Conservation (phyloP, 345 rosid genomes). For the Corchorus capsularis region DNA sequence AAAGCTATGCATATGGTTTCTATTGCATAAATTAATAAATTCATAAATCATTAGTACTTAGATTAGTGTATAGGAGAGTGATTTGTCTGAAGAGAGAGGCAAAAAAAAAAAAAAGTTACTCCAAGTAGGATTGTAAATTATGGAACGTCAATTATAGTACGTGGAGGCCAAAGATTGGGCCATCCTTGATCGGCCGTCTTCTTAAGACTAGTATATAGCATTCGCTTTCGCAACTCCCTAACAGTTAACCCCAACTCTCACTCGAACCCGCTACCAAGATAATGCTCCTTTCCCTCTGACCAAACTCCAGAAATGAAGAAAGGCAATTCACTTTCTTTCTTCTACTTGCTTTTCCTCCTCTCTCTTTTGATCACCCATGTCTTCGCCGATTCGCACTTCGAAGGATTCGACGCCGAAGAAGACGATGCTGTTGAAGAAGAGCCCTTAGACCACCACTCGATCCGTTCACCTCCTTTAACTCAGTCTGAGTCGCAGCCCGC, state of each 20-base stretch:
- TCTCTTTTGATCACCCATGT: conserved; percentile 35
- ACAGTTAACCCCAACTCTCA: not conserved
- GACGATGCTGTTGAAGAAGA: conserved; percentile 51
- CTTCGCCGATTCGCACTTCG: conserved; percentile 76
- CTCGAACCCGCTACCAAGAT: not conserved
- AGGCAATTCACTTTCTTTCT: not conserved
- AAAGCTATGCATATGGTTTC: not conserved
- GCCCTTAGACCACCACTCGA: conserved; percentile 39
- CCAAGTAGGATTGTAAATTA: not conserved
- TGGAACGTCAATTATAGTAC: not conserved
- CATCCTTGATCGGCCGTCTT: not conserved
- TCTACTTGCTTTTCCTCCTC: conserved; percentile 29
- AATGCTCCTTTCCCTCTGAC: not conserved
- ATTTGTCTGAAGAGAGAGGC: too few species aligned
- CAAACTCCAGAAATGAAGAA: not conserved
- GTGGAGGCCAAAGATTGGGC: not conserved
- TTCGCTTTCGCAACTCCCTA: too few species aligned
- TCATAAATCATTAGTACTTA: too few species aligned
- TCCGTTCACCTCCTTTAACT: conserved; percentile 61
- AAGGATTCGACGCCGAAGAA: conserved; percentile 95
- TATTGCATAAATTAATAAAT: too few species aligned
- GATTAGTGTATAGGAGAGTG: too few species aligned
- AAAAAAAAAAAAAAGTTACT: not conserved
- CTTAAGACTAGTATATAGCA: not conserved
- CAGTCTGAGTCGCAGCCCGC: conserved; percentile 43